Evolutionary conservation across 306 rosid species (phyloP), one percentile per base, ranked within the genome.

Genomic region (Rosa persica): DNA sequence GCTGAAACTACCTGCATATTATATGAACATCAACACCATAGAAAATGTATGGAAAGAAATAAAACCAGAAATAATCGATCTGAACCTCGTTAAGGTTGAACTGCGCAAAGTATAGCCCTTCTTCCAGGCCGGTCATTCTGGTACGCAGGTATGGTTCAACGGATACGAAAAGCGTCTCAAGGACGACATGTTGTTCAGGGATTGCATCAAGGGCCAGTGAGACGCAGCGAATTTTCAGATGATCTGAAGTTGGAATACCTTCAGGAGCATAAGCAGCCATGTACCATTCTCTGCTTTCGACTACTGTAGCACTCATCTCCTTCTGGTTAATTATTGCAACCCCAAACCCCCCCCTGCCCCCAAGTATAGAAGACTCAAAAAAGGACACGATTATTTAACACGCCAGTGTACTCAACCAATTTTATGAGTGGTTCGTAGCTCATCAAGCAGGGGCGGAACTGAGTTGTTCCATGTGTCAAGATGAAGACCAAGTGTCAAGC

Each of bases 281-380:
- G 83, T 85, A 85, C 95, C 92, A 90, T 79, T 88, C 95, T 81
- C 34, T 77, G 84, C 83, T 88, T 70, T 87, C 80, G 5, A 87
- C 79, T 40, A 25, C 19, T 1, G 67, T 60, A 25, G 38, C 5
- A 27, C 17, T 12, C 67, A 60, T 60, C 67, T 60, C 39, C 30
- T 47, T 47, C 51, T 46, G 10, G 49, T 46, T 46, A 12, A 13
- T 46, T 46, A 46, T 9, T 46, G 49, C 10, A 46, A 46, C 16
- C 10, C 9, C 49, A 46, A 11, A 40, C 6, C 15, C 12, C 1
- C 48, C 51, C 51, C 51, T 30, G 34, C 12, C 1, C 48, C 51
- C 51, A 17, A 1, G 34, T 30, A 30, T 30, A 1, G 5, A 47
- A 47, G 17, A 47, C 16, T 47, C 51, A 47, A 47, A 47, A 47